These are phyloP conservation scores for Beauveria rudraprayagi DNA, from an alignment of 2,329 filamentous ascomycete genomes.

Conservation along the genomic window DNA sequence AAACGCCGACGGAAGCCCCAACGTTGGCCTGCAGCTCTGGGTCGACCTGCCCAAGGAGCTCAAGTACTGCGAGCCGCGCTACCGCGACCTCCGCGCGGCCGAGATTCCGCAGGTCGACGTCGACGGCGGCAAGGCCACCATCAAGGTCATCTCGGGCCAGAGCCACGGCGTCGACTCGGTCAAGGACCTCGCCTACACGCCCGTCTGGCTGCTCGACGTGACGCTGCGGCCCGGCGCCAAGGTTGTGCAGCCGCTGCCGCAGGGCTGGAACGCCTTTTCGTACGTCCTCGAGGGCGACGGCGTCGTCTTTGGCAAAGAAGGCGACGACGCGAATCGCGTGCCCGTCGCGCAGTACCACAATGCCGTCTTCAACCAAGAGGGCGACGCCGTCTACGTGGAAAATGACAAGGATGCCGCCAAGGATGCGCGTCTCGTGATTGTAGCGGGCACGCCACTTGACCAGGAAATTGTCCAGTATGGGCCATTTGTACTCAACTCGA, in stretches of 20 bases:
- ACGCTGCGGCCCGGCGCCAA: conserved; percentile 70
- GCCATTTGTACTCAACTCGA: conserved; percentile 68
- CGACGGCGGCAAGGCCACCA: conserved; percentile 63
- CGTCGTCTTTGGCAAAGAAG: conserved; percentile 51
- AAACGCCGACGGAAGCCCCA: conserved; percentile 66
- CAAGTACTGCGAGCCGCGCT: conserved; percentile 85
- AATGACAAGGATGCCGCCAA: conserved; percentile 59
- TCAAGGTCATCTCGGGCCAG: conserved; percentile 88
- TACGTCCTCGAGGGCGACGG: conserved; percentile 73
- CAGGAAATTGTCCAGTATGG: conserved; percentile 79
- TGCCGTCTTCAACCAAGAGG: conserved; percentile 74
- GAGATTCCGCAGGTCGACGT: conserved; percentile 72
- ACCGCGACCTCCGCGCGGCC: conserved; percentile 69
- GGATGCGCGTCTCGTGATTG: conserved; percentile 54
- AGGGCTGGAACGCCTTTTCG: conserved; percentile 82
- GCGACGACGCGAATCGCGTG: conserved; percentile 29
- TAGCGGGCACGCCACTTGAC: conserved; percentile 72
- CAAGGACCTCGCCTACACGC: conserved; percentile 88
- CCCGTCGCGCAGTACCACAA: conserved; percentile 70
- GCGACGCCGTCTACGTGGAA: conserved; percentile 65
- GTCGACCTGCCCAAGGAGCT: conserved; percentile 77
- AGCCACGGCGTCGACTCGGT: conserved; percentile 78
- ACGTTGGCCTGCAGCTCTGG: conserved; percentile 90
- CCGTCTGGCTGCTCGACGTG: conserved; percentile 91
- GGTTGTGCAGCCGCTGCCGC: conserved; percentile 66